Evolutionary conservation across 306 rosid species (phyloP), one percentile per base, ranked within the genome.

Genomic region (Prosopis cineraria): DNA sequence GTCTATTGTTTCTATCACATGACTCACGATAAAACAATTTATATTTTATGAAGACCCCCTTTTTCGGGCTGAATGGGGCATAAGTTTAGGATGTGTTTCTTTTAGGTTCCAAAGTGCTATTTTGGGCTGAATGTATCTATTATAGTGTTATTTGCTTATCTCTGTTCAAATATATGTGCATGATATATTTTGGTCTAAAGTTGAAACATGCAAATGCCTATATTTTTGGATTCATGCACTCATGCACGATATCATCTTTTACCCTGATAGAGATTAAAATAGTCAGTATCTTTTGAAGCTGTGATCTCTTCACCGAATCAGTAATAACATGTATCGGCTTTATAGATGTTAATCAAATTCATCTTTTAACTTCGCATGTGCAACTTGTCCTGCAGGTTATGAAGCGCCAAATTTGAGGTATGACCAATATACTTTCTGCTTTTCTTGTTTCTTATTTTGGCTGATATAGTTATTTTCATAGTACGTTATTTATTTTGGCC

Each of bases 371-470:
- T 56, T 56, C 33, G 17, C 44, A 17, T 37, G 60, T 50, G 45
- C 43, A 11, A 44, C 31, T 83, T 79, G n/a, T 78, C 58, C 40
- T 89, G 75, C 90, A 91, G 94, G 98, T 39, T 88, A 82, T 85
- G 91, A 93, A 81, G 93, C 97, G 1, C 98, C 98, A 65, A 87
- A 82, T 67, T 81, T 91, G 81, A 93, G 97, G 94, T 93, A 82
- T 50, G 73, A 27, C 56, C 29, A 44, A 39, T 31, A 64, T n/a
- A 14, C 6, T 44, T 13, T 30, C 56, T 36, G 55, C 67, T 74
- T 53, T 44, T 66, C n/a, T 50, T 19, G 47, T 20, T 39, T 36
- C 64, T 74, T 55, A 52, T 41, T 74, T 25, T 68, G 24, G 44
- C 6, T 75, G 12, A 34, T 72, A 39, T 72, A 1, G 36, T 27